Evolutionary conservation across 768 basidiomycete genomes (phyloP), one percentile per base, ranked within the genome.

Genomic region (Kwoniella newhampshirensis): DNA sequence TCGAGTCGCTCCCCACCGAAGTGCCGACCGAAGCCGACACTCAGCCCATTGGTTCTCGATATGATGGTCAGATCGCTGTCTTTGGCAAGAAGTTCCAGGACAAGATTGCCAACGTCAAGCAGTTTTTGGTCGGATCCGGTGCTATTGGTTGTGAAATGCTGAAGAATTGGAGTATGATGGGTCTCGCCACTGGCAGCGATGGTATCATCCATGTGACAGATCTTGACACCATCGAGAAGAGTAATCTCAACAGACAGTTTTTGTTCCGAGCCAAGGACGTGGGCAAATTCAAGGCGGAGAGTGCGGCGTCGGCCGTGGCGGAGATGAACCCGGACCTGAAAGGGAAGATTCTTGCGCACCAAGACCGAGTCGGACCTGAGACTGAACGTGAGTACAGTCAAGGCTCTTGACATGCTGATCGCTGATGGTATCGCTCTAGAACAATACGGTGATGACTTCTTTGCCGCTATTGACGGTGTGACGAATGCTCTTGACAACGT

Each of bases 151-250:
- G 96, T 73, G 96, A 99, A 79, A 98, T 98, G 96, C 79, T 99
- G 69, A 99, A 99, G 82, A 99, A 98, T 78, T 99, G 96, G 96
- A 88, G 89, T 64, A 89, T 98, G 91, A 94, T 98, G 82, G 96
- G 96, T 59, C 80, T 99, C 43, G 93, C 84, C 6, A 83, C 86
- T 27, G 89, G 89, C 11, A 58, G 61, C 17, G 81, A 85, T 39
- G 96, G 89, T 9, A 78, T 82, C 49, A 89, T 99, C 54, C 86
- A 93, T 67, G 90, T 98, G 54, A 98, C 96, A 4, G 96, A 99
- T 77, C 78, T 99, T 68, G 96, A 99, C 77, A 97, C 93, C 27
- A 99, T 99, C 74, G 96, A 99, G 81, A 99, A 99, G 83, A 92
- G 89, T 68, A 99, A 99, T 77, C 78, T 99, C 53, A 99, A 99